A percentile compares a stretch with the other conserved stretches of the same genome.
These are phyloP conservation scores for Neolentinus lepideus DNA, from an alignment of 1,284 basidiomycete genomes.

Conservation along the genomic window DNA sequence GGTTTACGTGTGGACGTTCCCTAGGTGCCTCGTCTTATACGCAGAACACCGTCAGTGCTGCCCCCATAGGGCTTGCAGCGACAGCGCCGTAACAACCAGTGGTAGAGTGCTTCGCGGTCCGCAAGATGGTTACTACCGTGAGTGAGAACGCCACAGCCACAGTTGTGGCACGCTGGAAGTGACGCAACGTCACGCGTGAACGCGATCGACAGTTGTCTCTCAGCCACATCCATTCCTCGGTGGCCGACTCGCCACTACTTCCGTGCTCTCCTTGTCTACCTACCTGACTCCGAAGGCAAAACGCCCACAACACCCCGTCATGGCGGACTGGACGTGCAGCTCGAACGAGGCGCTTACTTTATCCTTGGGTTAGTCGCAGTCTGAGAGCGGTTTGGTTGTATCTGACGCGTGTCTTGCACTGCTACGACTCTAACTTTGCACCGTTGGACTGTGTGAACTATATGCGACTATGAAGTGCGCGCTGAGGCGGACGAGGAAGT, in stretches of 20 bases:
- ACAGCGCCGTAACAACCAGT: no score
- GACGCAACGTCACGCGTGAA: neutral
- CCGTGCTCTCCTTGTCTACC: neutral
- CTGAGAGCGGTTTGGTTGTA: neutral
- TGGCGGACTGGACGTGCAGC: constrained; percentile 61
- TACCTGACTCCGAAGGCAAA: neutral
- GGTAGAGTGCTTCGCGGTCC: no score
- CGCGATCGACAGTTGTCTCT: neutral
- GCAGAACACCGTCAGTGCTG: no score
- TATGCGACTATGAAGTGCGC: constrained; percentile 38
- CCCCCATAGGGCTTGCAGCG: no score
- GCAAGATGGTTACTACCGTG: no score
- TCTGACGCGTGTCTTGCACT: neutral
- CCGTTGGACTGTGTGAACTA: neutral
- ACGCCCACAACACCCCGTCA: constrained; percentile 19
- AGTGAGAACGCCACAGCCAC: neutral
- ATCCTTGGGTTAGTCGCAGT: constrained; percentile 53
- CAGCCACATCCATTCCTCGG: neutral
- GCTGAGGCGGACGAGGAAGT: constrained; percentile 53
- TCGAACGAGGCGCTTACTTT: constrained; percentile 74
- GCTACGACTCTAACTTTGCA: constrained; percentile 3
- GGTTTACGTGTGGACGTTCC: no score
- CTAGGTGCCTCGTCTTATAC: no score
- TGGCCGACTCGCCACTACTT: neutral
- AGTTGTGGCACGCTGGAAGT: neutral